A percentile compares a stretch with the other conserved stretches of the same genome.
phyloP scores from a whole-genome alignment of 1,284 basidiomycete species.

The Apiotrichum gracile region DNA sequence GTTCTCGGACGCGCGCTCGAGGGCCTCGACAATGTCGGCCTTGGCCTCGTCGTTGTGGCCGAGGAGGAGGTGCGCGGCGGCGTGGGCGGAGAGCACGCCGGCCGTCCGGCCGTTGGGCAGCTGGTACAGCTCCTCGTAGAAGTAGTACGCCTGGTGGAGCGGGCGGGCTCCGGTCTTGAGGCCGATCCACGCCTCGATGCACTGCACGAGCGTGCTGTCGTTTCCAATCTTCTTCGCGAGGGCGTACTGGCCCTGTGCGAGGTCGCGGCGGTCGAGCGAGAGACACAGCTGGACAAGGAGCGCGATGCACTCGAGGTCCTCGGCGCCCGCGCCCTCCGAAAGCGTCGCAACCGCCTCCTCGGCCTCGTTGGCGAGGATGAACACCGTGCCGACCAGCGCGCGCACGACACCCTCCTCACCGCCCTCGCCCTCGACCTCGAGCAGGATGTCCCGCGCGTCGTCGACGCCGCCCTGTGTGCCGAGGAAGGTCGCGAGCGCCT shows the following conservation, averaged over 20 bases:
- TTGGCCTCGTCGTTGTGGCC: constrained; percentile 75
- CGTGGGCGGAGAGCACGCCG: constrained; percentile 72
- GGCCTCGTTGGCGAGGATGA: constrained; percentile 70
- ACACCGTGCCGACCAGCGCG: constrained; percentile 75
- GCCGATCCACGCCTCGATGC: constrained; percentile 80
- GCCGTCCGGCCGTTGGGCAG: constrained; percentile 69
- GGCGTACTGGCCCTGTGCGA: constrained; percentile 77
- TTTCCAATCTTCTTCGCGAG: constrained; percentile 77
- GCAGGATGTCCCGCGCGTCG: constrained; percentile 71
- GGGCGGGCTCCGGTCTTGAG: constrained; percentile 57
- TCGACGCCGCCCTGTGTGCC: constrained; percentile 55
- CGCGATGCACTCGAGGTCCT: constrained; percentile 76
- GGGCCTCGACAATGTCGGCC: constrained; percentile 75
- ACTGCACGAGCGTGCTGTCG: constrained; percentile 80
- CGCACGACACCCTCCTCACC: constrained; percentile 60
- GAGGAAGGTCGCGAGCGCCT: constrained; percentile 64
- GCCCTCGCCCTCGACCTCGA: constrained; percentile 73
- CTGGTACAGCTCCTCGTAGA: constrained; percentile 85
- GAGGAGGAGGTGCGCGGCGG: constrained; percentile 71
- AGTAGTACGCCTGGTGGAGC: constrained; percentile 63
- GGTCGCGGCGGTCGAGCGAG: constrained; percentile 72
- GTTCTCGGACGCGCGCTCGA: constrained; percentile 52
- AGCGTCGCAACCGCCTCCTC: constrained; percentile 88
- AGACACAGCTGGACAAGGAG: constrained; percentile 78
- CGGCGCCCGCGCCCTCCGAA: constrained; percentile 60